These are phyloP conservation scores for Biscogniauxia marginata DNA, from an alignment of 2,329 filamentous ascomycete species.

Conservation along the genomic window DNA sequence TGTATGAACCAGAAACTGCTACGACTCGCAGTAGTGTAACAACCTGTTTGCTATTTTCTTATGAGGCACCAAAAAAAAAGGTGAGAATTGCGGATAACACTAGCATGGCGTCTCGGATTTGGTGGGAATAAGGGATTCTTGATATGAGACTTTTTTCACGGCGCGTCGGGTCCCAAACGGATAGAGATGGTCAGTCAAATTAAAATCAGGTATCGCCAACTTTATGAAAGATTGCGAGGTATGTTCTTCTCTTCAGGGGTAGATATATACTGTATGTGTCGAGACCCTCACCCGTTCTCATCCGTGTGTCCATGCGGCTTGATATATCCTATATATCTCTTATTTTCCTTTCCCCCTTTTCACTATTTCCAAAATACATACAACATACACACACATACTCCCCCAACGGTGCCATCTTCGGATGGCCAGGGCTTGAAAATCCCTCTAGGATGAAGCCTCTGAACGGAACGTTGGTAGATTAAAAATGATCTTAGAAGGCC, in stretches of 20 bases:
- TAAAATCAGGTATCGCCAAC: neutral
- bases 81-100: neutral
- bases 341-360: constrained; percentile 5
- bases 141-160: neutral
- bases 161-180: neutral
- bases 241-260: neutral
- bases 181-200: neutral
- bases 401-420: constrained; percentile 73
- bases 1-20: constrained; percentile 14
- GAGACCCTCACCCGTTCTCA: too few species aligned
- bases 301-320: neutral
- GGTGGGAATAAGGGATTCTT: neutral
- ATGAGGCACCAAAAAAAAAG: constrained; percentile 2
- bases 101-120: neutral
- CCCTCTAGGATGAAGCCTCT: constrained; percentile 64
- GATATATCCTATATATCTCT: constrained; percentile 1
- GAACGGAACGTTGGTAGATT: constrained; percentile 83
- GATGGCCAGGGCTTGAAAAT: constrained; percentile 68
- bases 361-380: too few species aligned
- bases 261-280: constrained; percentile 2
- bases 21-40: constrained; percentile 2
- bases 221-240: neutral
- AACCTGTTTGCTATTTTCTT: neutral
- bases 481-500: constrained; percentile 40
- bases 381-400: too few species aligned